These are phyloP conservation scores for Solanum hybrid DNA, from an alignment of 305 asterid species.

Conservation along the genomic window DNA sequence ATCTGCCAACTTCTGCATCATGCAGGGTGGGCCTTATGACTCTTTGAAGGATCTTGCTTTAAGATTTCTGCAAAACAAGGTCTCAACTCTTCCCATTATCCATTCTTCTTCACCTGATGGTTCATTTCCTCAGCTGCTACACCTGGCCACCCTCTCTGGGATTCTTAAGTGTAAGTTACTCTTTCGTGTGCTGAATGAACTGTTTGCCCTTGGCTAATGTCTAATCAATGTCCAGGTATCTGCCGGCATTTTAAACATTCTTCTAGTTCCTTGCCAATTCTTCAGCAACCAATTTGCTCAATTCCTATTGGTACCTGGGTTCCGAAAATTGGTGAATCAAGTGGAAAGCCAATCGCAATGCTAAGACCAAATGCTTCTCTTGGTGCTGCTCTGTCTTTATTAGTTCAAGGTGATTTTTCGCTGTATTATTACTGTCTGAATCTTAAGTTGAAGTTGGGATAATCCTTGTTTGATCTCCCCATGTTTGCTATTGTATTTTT, in stretches of 20 bases:
- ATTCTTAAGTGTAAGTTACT: conserved; percentile 50
- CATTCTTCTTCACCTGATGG: conserved; percentile 56
- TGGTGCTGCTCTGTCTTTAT: conserved; percentile 48
- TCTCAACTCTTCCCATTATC: conserved; percentile 49
- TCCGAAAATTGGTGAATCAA: conserved; percentile 58
- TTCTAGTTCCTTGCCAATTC: conserved; percentile 59
- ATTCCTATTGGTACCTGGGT: conserved; percentile 70
- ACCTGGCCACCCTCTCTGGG: conserved; percentile 56
- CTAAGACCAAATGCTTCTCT: conserved; percentile 54
- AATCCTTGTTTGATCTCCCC: neutral
- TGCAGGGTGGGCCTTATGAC: conserved; percentile 59
- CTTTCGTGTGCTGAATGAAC: neutral
- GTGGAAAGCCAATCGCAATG: conserved; percentile 51
- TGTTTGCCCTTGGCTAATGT: conserved; percentile 1
- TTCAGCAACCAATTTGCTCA: conserved; percentile 56
- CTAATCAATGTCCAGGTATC: conserved; percentile 32
- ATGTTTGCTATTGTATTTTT: neutral
- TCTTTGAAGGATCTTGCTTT: conserved; percentile 51
- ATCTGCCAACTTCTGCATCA: neutral
- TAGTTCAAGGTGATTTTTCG: conserved; percentile 41
- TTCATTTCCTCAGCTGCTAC: conserved; percentile 57
- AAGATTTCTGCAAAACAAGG: conserved; percentile 50
- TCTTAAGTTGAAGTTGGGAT: neutral
- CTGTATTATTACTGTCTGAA: neutral
- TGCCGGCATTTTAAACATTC: conserved; percentile 70